phyloP scores from a whole-genome alignment of 179 eudicot genomes.

The Camellia oleifera region DNA sequence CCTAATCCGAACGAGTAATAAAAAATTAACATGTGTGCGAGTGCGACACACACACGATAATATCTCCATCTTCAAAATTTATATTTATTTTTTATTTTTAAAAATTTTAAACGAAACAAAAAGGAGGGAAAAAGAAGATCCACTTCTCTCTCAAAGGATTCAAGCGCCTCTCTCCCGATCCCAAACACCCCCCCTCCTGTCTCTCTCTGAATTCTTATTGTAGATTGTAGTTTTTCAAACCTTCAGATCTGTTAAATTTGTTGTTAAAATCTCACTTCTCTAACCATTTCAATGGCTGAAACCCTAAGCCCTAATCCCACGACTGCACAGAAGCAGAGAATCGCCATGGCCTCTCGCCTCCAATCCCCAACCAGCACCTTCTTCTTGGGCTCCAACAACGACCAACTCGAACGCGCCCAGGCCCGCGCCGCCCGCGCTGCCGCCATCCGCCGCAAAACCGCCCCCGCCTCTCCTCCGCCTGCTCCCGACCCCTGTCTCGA shows the following conservation, averaged over 20 bases:
- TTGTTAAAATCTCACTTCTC: not conserved
- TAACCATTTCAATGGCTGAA: conserved; percentile 51
- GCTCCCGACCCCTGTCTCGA: conserved; percentile 12
- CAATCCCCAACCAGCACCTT: conserved; percentile 68
- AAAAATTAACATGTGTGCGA: no score
- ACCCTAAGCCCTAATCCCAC: conserved; percentile 56
- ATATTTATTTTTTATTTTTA: no score
- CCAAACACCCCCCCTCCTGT: no score
- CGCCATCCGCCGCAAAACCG: conserved; percentile 49
- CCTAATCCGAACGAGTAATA: no score
- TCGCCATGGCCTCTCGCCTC: conserved; percentile 17
- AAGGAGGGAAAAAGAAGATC: no score
- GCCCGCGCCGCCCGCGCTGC: conserved; percentile 89
- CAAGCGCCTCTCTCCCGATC: not conserved
- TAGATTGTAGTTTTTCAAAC: conserved; percentile 18
- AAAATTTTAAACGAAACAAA: no score
- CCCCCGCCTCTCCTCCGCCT: not conserved
- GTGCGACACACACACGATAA: no score
- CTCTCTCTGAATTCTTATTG: not conserved
- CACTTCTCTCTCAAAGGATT: no score
- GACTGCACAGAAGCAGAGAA: conserved; percentile 34
- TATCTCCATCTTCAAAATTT: no score
- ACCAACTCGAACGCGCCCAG: conserved; percentile 79
- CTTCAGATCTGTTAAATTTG: not conserved
- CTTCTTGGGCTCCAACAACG: conserved; percentile 73